phyloP scores from a whole-genome alignment of 139 green algal species.

The Mesotaenium endlicherianum region DNA sequence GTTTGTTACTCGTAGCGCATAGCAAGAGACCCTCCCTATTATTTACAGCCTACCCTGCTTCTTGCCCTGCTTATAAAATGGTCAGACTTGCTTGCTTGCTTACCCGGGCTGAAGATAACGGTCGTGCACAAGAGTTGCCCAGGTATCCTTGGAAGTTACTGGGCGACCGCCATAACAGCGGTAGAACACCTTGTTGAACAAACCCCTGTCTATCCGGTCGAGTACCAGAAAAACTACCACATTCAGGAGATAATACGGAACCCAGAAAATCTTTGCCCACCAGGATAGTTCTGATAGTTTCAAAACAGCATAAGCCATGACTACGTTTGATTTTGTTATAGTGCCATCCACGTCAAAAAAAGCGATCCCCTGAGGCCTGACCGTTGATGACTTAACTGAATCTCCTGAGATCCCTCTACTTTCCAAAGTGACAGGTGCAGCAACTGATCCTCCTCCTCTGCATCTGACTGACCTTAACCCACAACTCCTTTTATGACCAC shows the following conservation, averaged over 20 bases:
- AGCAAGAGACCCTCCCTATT: not conserved
- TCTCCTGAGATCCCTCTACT: no score
- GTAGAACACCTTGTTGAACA: slow-evolving; percentile 52
- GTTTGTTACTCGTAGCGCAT: no score
- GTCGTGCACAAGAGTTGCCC: slow-evolving; percentile 41
- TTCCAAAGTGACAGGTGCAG: no score
- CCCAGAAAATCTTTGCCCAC: slow-evolving; percentile 1
- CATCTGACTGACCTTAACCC: no score
- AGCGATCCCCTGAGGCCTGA: no score
- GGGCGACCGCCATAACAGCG: slow-evolving; percentile 21
- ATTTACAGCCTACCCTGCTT: not conserved
- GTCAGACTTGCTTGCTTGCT: not conserved
- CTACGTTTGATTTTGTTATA: slow-evolving; percentile 46
- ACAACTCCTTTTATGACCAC: no score
- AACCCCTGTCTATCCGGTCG: slow-evolving; percentile 30
- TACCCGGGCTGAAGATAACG: slow-evolving; percentile 39
- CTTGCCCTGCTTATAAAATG: not conserved
- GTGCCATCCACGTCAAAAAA: slow-evolving; percentile 59
- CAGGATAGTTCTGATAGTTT: slow-evolving; percentile 8
- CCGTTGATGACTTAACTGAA: no score
- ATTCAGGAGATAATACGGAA: slow-evolving; percentile 43
- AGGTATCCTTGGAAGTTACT: slow-evolving; percentile 7
- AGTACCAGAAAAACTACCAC: slow-evolving; percentile 37
- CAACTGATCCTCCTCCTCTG: no score
- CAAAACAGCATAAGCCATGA: slow-evolving; percentile 17